These are phyloP conservation scores for Ophiostoma ips DNA, from an alignment of 2,329 filamentous ascomycete genomes.

Conservation along the genomic window DNA sequence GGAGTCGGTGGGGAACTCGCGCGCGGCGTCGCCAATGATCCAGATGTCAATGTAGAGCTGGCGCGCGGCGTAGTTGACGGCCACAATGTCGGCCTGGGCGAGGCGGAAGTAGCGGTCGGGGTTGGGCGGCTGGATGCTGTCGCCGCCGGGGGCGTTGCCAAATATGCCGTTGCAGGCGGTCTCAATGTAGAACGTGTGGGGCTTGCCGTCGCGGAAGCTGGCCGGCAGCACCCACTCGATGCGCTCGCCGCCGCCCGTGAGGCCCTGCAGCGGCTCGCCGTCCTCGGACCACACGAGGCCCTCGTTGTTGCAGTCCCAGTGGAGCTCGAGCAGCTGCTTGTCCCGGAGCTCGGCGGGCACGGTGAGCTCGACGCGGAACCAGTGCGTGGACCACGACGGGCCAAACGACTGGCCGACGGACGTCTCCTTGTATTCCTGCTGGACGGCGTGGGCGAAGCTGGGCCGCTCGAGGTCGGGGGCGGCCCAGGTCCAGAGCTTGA, in stretches of 20 bases:
- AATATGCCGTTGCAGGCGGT: slow-evolving; percentile 99
- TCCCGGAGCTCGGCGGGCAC: slow-evolving; percentile 59
- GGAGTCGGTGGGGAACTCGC: slow-evolving; percentile 78
- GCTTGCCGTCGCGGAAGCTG: slow-evolving; percentile 66
- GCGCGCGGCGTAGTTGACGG: slow-evolving; percentile 73
- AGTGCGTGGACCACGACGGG: slow-evolving; percentile 94
- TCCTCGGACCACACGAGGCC: slow-evolving; percentile 87
- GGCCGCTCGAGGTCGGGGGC: slow-evolving; percentile 68
- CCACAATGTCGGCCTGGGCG: slow-evolving; percentile 68
- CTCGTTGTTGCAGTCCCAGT: slow-evolving; percentile 93
- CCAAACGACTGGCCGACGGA: slow-evolving; percentile 70
- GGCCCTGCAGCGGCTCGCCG: slow-evolving; percentile 78
- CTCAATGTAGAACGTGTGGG: slow-evolving; percentile 87
- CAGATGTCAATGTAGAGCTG: slow-evolving; percentile 84
- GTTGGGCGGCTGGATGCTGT: slow-evolving; percentile 76
- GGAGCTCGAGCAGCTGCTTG: slow-evolving; percentile 79
- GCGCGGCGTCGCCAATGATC: slow-evolving; percentile 85
- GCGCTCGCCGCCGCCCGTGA: slow-evolving; percentile 81
- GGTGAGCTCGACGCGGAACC: slow-evolving; percentile 76
- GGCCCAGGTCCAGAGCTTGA: slow-evolving; percentile 77
- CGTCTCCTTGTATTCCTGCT: slow-evolving; percentile 60
- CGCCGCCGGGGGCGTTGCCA: slow-evolving; percentile 70
- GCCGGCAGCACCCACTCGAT: slow-evolving; percentile 84
- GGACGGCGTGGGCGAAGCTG: slow-evolving; percentile 70
- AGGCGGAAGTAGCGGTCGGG: slow-evolving; percentile 74